Percentiles rank a stretch among this genome's conserved stretches.
phyloP scores from a whole-genome alignment of 768 basidiomycete genomes.

The Russula sp. region DNA sequence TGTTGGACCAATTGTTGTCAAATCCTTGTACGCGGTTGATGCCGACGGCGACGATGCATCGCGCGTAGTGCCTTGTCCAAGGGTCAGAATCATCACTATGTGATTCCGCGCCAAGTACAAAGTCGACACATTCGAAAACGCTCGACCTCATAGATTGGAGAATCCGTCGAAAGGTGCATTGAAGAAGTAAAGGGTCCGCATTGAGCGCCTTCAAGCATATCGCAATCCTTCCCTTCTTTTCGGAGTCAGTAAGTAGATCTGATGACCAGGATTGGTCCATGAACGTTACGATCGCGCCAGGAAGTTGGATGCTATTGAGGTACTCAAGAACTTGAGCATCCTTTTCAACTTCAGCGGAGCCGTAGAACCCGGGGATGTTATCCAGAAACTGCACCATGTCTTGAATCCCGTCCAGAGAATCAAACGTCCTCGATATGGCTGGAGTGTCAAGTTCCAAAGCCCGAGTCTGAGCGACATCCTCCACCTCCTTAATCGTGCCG shows the following conservation, averaged over 20 bases:
- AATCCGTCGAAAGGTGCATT: not conserved
- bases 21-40: not conserved
- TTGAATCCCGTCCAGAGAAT: not conserved
- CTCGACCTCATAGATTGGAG: not conserved
- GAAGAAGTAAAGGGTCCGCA: not conserved
- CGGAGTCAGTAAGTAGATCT: not conserved
- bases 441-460: not conserved
- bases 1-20: not conserved
- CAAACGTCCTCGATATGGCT: not conserved
- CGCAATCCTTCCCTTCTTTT: not conserved
- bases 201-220: not conserved
- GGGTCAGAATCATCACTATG: not conserved
- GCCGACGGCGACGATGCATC: constrained; percentile 10
- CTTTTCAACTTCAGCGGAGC: not conserved
- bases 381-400: constrained; percentile 9
- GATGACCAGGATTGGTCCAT: constrained; percentile 9
- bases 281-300: constrained; percentile 5
- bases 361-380: constrained; percentile 10
- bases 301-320: not conserved
- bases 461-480: not conserved
- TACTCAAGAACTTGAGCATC: not conserved
- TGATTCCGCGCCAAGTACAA: not conserved
- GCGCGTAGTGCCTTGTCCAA: not conserved
- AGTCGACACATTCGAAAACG: constrained; percentile 4
- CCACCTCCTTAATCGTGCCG: not conserved